Conservation (phyloP, 768 basidiomycete genomes). For the Xanthoconium stramineum region DNA sequence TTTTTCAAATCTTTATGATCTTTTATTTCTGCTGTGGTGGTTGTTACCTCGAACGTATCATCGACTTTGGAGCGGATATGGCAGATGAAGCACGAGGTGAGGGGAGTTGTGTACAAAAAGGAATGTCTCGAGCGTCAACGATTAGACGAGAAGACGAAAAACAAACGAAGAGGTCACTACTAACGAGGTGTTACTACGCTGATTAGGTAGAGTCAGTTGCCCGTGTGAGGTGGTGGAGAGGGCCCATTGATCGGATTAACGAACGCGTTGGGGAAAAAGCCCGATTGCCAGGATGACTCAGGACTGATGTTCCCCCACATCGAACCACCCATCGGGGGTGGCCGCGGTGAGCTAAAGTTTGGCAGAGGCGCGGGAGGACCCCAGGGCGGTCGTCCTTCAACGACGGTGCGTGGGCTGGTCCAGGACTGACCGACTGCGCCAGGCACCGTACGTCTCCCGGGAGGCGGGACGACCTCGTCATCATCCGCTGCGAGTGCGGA, state of each 20-base stretch:
- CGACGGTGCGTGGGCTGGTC: conserved; percentile 46
- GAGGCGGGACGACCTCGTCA: conserved; percentile 67
- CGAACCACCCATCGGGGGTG: conserved; percentile 33
- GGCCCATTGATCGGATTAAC: conserved; percentile 42
- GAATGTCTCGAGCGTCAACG: conserved; percentile 14
- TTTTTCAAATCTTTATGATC: conserved; percentile 37
- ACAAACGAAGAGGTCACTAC: conserved; percentile 11
- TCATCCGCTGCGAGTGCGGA: conserved; percentile 77
- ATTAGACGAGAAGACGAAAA: background rate
- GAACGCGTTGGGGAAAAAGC: conserved; percentile 48
- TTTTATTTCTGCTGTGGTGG: conserved; percentile 29
- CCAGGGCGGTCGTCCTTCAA: conserved; percentile 45
- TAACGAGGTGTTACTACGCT: conserved; percentile 21
- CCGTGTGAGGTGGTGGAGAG: conserved; percentile 44
- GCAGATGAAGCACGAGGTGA: conserved; percentile 28
- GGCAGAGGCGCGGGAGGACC: conserved; percentile 37
- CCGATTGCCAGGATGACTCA: conserved; percentile 50
- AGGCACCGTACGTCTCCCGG: conserved; percentile 41
- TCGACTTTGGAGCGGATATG: conserved; percentile 12
- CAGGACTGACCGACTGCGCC: conserved; percentile 47
- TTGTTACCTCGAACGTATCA: conserved; percentile 22
- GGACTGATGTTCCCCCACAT: conserved; percentile 43
- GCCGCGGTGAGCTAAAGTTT: conserved; percentile 34
- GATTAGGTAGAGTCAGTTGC: conserved; percentile 28
- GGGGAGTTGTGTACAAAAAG: conserved; percentile 1